Evolutionary conservation across 345 rosid genomes (phyloP).

Genomic region (Populus simonii): DNA sequence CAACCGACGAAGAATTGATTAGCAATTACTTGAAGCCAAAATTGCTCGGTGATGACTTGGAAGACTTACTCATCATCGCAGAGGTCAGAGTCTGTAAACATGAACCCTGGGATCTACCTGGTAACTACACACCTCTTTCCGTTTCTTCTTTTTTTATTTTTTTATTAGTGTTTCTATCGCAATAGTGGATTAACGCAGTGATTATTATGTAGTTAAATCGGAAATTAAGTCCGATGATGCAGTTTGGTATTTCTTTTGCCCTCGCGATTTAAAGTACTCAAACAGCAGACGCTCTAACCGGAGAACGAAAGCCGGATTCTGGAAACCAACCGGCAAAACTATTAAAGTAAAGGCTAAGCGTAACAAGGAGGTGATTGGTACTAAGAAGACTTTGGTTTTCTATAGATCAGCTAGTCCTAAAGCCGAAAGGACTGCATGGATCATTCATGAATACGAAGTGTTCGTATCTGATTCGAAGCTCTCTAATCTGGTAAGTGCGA

Average conservation of each 20-base stretch:
- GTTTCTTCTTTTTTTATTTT: too few relatives aligned
- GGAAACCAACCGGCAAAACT: conserved; percentile 49
- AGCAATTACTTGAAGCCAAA: conserved; percentile 25
- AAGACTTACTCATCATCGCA: conserved; percentile 6
- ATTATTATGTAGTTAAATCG: conserved; percentile 2
- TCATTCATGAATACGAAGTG: conserved; percentile 43
- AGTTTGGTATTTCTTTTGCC: conserved; percentile 42
- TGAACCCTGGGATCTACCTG: conserved; percentile 55
- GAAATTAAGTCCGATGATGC: neutral
- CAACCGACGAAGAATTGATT: conserved; percentile 44
- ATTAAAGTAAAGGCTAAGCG: neutral
- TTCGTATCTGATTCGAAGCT: conserved; percentile 8
- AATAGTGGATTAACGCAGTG: neutral
- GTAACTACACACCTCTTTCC: conserved; percentile 9
- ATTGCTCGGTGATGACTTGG: conserved; percentile 1
- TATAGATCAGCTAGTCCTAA: conserved; percentile 3
- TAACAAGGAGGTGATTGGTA: conserved; percentile 32
- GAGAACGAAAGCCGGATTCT: conserved; percentile 36
- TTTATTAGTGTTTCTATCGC: neutral
- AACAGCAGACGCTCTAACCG: conserved; percentile 23
- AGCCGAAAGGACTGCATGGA: conserved; percentile 21
- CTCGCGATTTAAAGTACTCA: conserved; percentile 16
- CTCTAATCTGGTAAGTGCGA: conserved; percentile 9
- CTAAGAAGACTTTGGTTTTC: conserved; percentile 45
- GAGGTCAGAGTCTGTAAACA: conserved; percentile 35